Evolutionary conservation across 345 rosid species (phyloP).

Genomic region (Nephelium lappaceum): DNA sequence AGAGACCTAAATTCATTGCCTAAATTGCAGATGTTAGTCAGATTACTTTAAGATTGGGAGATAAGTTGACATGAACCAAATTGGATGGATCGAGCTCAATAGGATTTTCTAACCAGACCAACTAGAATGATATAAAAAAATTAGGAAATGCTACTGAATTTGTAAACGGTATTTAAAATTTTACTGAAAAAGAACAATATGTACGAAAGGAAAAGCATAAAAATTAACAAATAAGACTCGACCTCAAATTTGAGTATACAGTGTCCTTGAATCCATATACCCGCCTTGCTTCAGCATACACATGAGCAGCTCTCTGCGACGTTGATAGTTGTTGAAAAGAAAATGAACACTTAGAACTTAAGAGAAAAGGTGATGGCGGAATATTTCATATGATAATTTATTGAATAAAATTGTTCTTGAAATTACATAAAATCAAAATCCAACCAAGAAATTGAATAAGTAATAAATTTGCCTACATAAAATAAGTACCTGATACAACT

Average conservation of each 20-base stretch:
- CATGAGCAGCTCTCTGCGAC: slow-evolving; percentile 87
- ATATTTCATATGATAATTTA: not conserved
- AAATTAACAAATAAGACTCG: slow-evolving; percentile 11
- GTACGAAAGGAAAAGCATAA: not conserved
- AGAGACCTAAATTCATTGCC: not conserved
- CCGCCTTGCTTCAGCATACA: slow-evolving; percentile 85
- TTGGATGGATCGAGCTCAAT: too few relatives aligned
- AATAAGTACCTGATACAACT: slow-evolving; percentile 72
- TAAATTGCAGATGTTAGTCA: not conserved
- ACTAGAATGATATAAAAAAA: not conserved
- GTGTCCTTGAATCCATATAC: slow-evolving; percentile 89
- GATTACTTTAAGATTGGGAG: not conserved
- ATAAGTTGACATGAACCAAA: not conserved
- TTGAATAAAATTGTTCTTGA: not conserved
- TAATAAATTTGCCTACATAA: not conserved
- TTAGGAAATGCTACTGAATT: not conserved
- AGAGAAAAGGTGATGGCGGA: not conserved
- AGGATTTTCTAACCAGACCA: not conserved
- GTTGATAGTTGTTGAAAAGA: not conserved
- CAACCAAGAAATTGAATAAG: not conserved
- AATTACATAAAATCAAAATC: not conserved
- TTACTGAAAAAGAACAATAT: not conserved
- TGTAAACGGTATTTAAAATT: not conserved
- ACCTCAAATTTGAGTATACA: slow-evolving; percentile 70
- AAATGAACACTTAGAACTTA: not conserved